These are phyloP conservation scores for Passalora sequoiae DNA, from an alignment of 2,329 filamentous ascomycete species.

Conservation along the genomic window DNA sequence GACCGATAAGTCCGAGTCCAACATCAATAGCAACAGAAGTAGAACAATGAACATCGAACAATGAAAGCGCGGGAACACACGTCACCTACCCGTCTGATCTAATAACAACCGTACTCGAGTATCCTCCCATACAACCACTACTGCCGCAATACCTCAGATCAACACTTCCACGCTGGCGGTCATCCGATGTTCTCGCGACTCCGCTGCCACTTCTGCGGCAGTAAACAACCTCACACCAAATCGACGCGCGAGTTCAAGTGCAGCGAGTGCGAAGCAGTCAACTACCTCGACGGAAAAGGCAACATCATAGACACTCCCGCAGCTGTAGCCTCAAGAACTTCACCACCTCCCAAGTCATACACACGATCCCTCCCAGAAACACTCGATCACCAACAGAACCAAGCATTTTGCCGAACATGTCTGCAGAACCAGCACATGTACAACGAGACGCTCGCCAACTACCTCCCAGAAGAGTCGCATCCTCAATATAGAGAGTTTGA, in stretches of 20 bases:
- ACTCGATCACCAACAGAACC: constrained; percentile 37
- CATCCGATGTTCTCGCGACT: constrained; percentile 30
- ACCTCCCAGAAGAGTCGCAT: constrained; percentile 62
- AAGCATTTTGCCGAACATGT: constrained; percentile 68
- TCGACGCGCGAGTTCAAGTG: constrained; percentile 67
- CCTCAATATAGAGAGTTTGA: constrained; percentile 66
- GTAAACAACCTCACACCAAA: constrained; percentile 57
- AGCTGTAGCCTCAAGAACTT: constrained; percentile 36
- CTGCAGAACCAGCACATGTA: constrained; percentile 84
- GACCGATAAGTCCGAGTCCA: too few relatives aligned
- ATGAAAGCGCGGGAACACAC: too few relatives aligned
- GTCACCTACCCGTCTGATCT: too few relatives aligned
- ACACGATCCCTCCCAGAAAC: constrained; percentile 22
- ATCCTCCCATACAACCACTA: too few relatives aligned
- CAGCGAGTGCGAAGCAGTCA: constrained; percentile 73
- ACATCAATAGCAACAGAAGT: too few relatives aligned
- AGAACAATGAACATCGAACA: too few relatives aligned
- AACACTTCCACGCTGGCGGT: too few relatives aligned
- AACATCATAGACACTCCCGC: constrained; percentile 83
- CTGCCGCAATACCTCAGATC: too few relatives aligned
- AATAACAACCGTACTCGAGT: too few relatives aligned
- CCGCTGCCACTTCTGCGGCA: constrained; percentile 77
- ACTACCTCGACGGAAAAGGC: constrained; percentile 85
- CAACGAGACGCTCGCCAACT: constrained; percentile 70
- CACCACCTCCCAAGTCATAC: constrained; percentile 12